A percentile compares a stretch with the other conserved stretches of the same genome.
Evolutionary conservation across 2,329 filamentous ascomycete species (phyloP).

Genomic region (Calonectria leucothoes): DNA sequence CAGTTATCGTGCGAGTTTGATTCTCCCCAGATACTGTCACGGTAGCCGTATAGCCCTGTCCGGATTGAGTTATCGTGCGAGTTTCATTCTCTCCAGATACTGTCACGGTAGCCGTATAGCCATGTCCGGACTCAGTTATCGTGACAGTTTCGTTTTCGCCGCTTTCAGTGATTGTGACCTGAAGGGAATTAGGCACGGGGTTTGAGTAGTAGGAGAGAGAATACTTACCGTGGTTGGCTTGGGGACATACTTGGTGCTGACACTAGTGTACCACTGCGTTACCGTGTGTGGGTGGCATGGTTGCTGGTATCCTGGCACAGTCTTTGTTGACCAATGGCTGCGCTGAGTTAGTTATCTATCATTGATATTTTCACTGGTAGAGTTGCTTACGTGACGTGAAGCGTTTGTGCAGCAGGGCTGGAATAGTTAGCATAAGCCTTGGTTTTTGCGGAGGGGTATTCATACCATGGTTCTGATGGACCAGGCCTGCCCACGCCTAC

Average conservation of each 20-base stretch:
- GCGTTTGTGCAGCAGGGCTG: neutral
- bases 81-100: neutral
- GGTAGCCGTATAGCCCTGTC: neutral
- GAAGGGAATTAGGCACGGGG: neutral
- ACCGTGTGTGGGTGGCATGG: neutral
- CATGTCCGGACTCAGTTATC: neutral
- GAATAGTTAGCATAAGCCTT: neutral
- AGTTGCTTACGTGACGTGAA: slow-evolving; percentile 13
- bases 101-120: neutral
- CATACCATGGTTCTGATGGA: neutral
- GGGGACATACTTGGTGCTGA: neutral
- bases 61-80: neutral
- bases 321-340: neutral
- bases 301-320: neutral
- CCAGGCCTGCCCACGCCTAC: neutral
- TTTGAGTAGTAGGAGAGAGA: neutral
- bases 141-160: neutral
- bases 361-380: too few relatives aligned
- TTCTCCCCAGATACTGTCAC: slow-evolving; percentile 1
- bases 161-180: neutral
- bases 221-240: neutral
- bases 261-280: neutral
- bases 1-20: neutral
- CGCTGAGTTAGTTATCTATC: neutral
- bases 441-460: neutral